Evolutionary conservation across 2,329 filamentous ascomycete genomes (phyloP).

Genomic region (Hypocreales sp.): DNA sequence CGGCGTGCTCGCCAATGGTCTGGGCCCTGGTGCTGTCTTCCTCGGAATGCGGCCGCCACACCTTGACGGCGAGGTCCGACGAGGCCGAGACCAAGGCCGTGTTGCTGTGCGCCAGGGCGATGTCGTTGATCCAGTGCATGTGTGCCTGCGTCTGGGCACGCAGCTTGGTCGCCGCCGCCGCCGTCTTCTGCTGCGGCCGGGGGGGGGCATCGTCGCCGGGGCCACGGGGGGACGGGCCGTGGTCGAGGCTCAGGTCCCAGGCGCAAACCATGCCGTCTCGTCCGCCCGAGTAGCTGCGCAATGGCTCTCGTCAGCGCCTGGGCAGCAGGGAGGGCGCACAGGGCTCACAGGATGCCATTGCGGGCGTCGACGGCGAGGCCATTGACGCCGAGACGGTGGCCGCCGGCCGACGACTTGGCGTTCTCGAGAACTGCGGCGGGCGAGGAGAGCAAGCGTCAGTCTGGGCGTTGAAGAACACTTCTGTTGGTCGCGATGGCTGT

Average conservation of each 20-base stretch:
- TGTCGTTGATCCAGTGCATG: slow-evolving; percentile 94
- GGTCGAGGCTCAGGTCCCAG: slow-evolving; percentile 75
- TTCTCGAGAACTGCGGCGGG: slow-evolving; percentile 37
- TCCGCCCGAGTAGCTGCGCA: slow-evolving; percentile 74
- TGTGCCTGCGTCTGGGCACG: slow-evolving; percentile 56
- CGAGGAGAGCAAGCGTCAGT: not conserved
- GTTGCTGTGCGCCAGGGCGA: slow-evolving; percentile 64
- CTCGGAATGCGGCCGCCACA: slow-evolving; percentile 64
- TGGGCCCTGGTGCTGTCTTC: slow-evolving; percentile 36
- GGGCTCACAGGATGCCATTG: slow-evolving; percentile 75
- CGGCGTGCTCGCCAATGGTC: slow-evolving; percentile 81
- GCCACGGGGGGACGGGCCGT: slow-evolving; percentile 22
- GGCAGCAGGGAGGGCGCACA: not conserved
- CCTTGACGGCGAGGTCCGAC: slow-evolving; percentile 84
- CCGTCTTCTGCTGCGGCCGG: too few species aligned
- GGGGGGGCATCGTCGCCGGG: slow-evolving; percentile 13
- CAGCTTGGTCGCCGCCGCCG: slow-evolving; percentile 41
- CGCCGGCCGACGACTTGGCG: slow-evolving; percentile 46
- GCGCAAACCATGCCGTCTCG: slow-evolving; percentile 92
- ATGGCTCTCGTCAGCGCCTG: slow-evolving; percentile 2
- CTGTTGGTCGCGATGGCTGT: too few species aligned
- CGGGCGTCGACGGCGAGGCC: slow-evolving; percentile 75
- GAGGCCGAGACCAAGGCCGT: slow-evolving; percentile 74
- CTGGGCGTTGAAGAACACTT: too few species aligned
- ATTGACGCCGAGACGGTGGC: slow-evolving; percentile 89